phyloP scores from a whole-genome alignment of 2,329 filamentous ascomycete genomes.

The Meredithiella fracta region DNA sequence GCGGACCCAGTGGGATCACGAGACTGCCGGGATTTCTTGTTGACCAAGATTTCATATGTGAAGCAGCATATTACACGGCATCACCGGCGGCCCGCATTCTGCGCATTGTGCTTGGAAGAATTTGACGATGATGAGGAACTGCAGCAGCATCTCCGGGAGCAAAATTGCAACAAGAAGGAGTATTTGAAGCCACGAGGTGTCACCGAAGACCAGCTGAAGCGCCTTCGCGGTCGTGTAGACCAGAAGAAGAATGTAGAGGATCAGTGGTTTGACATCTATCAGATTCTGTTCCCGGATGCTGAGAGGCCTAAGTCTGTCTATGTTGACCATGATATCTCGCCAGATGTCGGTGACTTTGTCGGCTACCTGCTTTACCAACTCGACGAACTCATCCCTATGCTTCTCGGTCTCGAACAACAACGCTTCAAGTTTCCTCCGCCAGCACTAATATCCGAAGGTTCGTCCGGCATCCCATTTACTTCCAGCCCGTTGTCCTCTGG shows the following conservation, averaged over 20 bases:
- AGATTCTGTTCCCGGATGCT: slow-evolving; percentile 16
- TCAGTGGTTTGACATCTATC: slow-evolving; percentile 18
- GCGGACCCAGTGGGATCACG: slow-evolving; percentile 16
- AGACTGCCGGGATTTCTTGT: slow-evolving; percentile 16
- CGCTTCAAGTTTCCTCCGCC: not conserved
- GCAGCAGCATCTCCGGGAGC: slow-evolving; percentile 15
- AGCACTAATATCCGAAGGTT: not conserved
- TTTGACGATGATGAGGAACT: slow-evolving; percentile 15
- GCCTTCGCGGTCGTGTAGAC: slow-evolving; percentile 15
- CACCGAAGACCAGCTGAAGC: slow-evolving; percentile 16
- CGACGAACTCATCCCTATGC: not conserved
- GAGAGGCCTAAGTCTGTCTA: slow-evolving; percentile 16
- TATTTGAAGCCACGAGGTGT: slow-evolving; percentile 15
- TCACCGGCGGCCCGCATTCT: slow-evolving; percentile 17
- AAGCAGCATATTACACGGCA: slow-evolving; percentile 18
- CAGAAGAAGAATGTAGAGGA: slow-evolving; percentile 16
- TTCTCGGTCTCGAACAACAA: not conserved
- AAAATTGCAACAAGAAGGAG: slow-evolving; percentile 11
- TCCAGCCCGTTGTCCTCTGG: too few relatives aligned
- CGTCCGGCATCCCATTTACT: not conserved
- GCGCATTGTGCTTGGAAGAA: slow-evolving; percentile 16
- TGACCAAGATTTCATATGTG: slow-evolving; percentile 18
- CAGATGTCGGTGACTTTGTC: slow-evolving; percentile 15
- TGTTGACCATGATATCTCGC: slow-evolving; percentile 16
- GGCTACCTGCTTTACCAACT: slow-evolving; percentile 13